Conservation (phyloP, 495 filamentous ascomycete species). For the Rhizodiscina lignyota region DNA sequence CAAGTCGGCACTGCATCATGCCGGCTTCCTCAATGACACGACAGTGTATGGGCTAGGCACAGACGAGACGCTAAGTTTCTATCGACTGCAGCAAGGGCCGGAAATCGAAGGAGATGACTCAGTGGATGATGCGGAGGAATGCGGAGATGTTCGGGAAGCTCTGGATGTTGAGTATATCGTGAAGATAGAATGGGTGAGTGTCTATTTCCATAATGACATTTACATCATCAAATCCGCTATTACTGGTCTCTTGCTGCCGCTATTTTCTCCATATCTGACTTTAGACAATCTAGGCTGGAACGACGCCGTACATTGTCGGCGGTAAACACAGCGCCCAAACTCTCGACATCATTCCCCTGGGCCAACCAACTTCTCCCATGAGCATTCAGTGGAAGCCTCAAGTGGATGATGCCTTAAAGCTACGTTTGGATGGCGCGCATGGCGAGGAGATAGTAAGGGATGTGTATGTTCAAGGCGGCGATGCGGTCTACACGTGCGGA, state of each 20-base stretch:
- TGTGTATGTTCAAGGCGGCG: constrained; percentile 36
- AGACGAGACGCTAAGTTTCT: constrained; percentile 59
- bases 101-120: constrained; percentile 12
- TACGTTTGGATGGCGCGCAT: constrained; percentile 58
- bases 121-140: constrained; percentile 28
- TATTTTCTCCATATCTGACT: too few relatives aligned
- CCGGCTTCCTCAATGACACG: constrained; percentile 51
- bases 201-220: too few relatives aligned
- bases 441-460: constrained; percentile 71
- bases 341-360: constrained; percentile 19
- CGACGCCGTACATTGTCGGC: constrained; percentile 40
- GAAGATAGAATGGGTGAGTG: constrained; percentile 44
- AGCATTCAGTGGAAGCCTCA: too few relatives aligned
- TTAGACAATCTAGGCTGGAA: too few relatives aligned
- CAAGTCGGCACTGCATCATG: constrained; percentile 63
- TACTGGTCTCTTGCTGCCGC: too few relatives aligned
- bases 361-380: constrained; percentile 33
- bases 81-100: constrained; percentile 44
- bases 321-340: constrained; percentile 41
- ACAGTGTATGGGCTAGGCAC: constrained; percentile 40
- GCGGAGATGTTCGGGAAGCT: constrained; percentile 58
- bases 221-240: too few relatives aligned
- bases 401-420: constrained; percentile 38
- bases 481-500: constrained; percentile 30
- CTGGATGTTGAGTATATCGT: constrained; percentile 72